Base-by-base conservation (phyloP, 1,139 yeast species). In the Debaryomyces singareniensis region DNA sequence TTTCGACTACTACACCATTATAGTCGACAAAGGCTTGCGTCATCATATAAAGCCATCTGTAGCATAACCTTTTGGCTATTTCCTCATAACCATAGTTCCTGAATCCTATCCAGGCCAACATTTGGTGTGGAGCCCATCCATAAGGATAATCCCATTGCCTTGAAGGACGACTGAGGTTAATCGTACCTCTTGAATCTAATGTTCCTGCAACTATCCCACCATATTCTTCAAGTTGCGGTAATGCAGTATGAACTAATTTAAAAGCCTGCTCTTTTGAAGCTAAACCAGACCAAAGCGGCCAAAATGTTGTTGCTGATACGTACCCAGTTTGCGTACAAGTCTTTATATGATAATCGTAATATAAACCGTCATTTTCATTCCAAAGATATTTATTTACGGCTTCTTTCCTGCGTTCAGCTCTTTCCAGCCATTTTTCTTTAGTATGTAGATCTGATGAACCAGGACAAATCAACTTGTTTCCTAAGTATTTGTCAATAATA, bases 111-210 rank as follows among this genome's bases (percentile, higher is more conserved):
- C 98, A 91, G 1, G 95, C 93, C 32, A 91, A 59, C 13, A 91
- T 85, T 54, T 91, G 98, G 53, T 93, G 98, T 2, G 98, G 98
- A 0, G 98, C 96, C 98, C 98, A 91, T 4, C 97, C 98, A 49
- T 67, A 86, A 5, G 98, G 98, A 52, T 80, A 91, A 54, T 91
- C 98, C 98, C 98, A 91, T 60, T 91, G 98, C 54, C 97, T 72
- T 20, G 84, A 77, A 15, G 95, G 96, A 43, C 89, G 66, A 30
- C 72, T 64, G 18, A 84, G 55, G 2, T 82, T 76, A 18, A 83
- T 62, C 12, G 64, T 75, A 16, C 96, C 96, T 35, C 95, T 67
- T 4, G 91, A 78, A 43, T 69, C 56, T 41, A 76, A 71, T 0
- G 96, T 82, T 25, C 97, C 95, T 0, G 96, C 82, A 1, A 76